These are phyloP conservation scores for Saturnispora serradocipensis DNA, from an alignment of 805 yeast genomes.

Conservation along the genomic window DNA sequence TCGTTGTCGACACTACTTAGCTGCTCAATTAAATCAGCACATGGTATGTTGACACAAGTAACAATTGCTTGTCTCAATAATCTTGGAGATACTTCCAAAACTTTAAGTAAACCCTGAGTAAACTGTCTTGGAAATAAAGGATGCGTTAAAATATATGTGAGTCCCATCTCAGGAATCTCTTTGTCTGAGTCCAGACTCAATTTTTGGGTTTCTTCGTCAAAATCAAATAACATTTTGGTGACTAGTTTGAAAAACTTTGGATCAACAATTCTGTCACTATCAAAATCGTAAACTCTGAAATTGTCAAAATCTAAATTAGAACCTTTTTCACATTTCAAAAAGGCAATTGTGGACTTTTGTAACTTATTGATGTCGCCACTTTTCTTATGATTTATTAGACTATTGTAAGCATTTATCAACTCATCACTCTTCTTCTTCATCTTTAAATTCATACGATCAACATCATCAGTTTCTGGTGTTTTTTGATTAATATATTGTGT, in stretches of 20 bases:
- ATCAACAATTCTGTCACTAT: conserved; percentile 58
- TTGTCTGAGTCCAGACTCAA: conserved; percentile 16
- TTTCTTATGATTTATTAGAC: conserved; percentile 18
- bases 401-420: conserved; percentile 22
- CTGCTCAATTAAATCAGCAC: conserved; percentile 54
- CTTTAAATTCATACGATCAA: conserved; percentile 18
- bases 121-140: conserved; percentile 68
- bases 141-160: conserved; percentile 74
- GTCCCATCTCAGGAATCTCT: conserved; percentile 46
- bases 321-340: conserved; percentile 19
- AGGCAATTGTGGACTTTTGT: conserved; percentile 25
- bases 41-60: conserved; percentile 62
- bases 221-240: conserved; percentile 31
- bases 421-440: conserved; percentile 17
- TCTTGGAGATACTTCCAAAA: conserved; percentile 44
- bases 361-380: conserved; percentile 22
- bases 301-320: conserved; percentile 4
- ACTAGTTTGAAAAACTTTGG: conserved; percentile 41
- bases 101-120: conserved; percentile 45
- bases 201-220: conserved; percentile 11
- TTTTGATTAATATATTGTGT: conserved; percentile 18
- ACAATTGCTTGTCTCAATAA: conserved; percentile 75
- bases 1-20: conserved; percentile 47
- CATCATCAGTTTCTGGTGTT: conserved; percentile 17
- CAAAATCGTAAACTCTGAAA: conserved; percentile 48